phyloP scores from a whole-genome alignment of 176 grass and related monocot genomes.

The barley (Hordeum vulgare) region DNA sequence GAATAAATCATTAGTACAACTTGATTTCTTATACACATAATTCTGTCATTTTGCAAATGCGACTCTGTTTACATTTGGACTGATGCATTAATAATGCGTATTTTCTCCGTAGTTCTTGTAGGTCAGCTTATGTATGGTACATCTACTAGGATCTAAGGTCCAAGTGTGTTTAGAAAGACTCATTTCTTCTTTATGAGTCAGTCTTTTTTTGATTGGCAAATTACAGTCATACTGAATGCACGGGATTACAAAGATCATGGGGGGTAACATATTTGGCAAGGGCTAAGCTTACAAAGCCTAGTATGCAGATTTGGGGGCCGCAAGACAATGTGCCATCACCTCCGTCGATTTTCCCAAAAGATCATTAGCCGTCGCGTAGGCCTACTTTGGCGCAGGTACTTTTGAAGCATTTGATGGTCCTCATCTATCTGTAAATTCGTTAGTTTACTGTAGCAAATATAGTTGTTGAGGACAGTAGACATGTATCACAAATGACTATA shows the following conservation, averaged over 20 bases:
- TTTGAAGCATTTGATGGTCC: too few relatives aligned
- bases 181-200: not conserved
- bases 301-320: too few relatives aligned
- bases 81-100: not conserved
- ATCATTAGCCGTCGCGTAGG: too few relatives aligned
- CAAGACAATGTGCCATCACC: too few relatives aligned
- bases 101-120: conserved; percentile 1
- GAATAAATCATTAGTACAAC: not conserved
- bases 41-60: not conserved
- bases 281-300: not conserved
- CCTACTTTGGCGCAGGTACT: too few relatives aligned
- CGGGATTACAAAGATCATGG: not conserved
- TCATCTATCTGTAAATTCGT: too few relatives aligned
- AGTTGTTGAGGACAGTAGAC: too few relatives aligned
- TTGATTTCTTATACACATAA: not conserved
- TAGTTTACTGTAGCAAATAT: too few relatives aligned
- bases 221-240: not conserved
- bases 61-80: not conserved
- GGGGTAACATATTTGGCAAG: not conserved
- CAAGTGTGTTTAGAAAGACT: not conserved
- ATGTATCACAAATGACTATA: too few relatives aligned
- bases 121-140: not conserved
- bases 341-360: too few relatives aligned
- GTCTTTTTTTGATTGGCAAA: not conserved
- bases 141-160: not conserved